A percentile compares a stretch with the other conserved stretches of the same genome.
Conservation (phyloP, 2,329 filamentous ascomycete genomes). For the Claviceps paspali region DNA sequence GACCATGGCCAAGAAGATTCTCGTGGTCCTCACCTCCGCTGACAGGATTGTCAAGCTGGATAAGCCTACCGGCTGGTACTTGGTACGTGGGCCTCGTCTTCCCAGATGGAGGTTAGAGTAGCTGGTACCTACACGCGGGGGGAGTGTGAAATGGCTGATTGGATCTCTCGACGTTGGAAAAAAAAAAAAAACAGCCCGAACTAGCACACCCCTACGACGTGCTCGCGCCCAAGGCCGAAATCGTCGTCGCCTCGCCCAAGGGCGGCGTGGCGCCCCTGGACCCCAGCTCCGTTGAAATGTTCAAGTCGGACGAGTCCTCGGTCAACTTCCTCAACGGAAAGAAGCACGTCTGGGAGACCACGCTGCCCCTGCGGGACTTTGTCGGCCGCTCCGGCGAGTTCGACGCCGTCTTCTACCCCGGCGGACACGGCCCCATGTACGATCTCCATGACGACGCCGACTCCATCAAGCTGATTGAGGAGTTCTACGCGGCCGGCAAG, state of each 20-base stretch:
- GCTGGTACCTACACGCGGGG: too few species aligned
- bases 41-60: slow-evolving; percentile 29
- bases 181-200: slow-evolving; percentile 29
- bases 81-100: slow-evolving; percentile 27
- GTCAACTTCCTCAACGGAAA: slow-evolving; percentile 40
- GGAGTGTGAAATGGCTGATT: too few species aligned
- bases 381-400: slow-evolving; percentile 42
- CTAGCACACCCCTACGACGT: slow-evolving; percentile 50
- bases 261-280: slow-evolving; percentile 49
- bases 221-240: slow-evolving; percentile 34
- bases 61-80: slow-evolving; percentile 54
- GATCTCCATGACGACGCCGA: slow-evolving; percentile 43
- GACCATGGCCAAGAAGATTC: slow-evolving; percentile 43
- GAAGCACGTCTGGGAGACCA: slow-evolving; percentile 47
- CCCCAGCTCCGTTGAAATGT: slow-evolving; percentile 38
- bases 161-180: too few species aligned
- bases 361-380: slow-evolving; percentile 39
- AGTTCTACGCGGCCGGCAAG: slow-evolving; percentile 47
- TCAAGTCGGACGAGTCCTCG: slow-evolving; percentile 36
- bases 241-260: slow-evolving; percentile 45
- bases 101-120: too few species aligned
- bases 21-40: slow-evolving; percentile 56
- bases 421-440: slow-evolving; percentile 50
- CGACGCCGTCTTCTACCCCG: slow-evolving; percentile 44
- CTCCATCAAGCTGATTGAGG: slow-evolving; percentile 44